Evolutionary conservation across 495 filamentous ascomycete genomes (phyloP).

Genomic region (Neurospora discreta): DNA sequence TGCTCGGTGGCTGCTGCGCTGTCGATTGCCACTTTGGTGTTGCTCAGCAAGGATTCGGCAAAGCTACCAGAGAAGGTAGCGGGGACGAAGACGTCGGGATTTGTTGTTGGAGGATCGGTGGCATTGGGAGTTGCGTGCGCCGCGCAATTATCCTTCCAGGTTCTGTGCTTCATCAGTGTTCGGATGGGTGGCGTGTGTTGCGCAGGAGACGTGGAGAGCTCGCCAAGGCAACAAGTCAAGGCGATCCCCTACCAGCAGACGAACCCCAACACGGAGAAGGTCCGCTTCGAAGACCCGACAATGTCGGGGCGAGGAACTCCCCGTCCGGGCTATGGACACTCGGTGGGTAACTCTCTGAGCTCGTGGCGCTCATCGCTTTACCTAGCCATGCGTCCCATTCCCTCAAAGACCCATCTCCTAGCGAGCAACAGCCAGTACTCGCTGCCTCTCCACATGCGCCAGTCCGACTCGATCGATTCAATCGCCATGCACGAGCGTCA

Average conservation of each 20-base stretch:
- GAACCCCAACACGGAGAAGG: constrained; percentile 15
- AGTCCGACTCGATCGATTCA: constrained; percentile 27
- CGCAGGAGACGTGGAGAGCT: constrained; percentile 19
- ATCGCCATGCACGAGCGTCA: constrained; percentile 20
- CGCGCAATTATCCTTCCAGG: constrained; percentile 28
- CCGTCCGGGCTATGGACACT: constrained; percentile 29
- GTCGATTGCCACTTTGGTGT: constrained; percentile 27
- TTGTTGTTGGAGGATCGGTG: constrained; percentile 28
- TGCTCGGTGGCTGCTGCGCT: constrained; percentile 28
- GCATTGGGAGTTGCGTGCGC: constrained; percentile 31
- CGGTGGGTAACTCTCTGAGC: constrained; percentile 36
- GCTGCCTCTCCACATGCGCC: constrained; percentile 14
- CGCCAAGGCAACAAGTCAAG: constrained; percentile 25
- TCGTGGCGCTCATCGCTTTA: constrained; percentile 44
- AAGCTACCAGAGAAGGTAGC: constrained; percentile 20
- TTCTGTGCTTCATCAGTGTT: constrained; percentile 24
- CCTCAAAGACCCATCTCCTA: constrained; percentile 38
- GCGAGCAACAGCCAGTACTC: constrained; percentile 14
- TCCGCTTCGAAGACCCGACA: constrained; percentile 5
- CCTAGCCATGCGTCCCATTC: constrained; percentile 37
- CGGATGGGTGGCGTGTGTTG: constrained; percentile 17
- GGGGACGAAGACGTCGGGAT: constrained; percentile 15
- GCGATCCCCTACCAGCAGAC: constrained; percentile 37
- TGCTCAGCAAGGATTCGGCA: constrained; percentile 19
- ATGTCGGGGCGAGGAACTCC: constrained; percentile 21